These are phyloP conservation scores for Trametes versicolor DNA, from an alignment of 1,284 basidiomycete species.

Conservation along the genomic window DNA sequence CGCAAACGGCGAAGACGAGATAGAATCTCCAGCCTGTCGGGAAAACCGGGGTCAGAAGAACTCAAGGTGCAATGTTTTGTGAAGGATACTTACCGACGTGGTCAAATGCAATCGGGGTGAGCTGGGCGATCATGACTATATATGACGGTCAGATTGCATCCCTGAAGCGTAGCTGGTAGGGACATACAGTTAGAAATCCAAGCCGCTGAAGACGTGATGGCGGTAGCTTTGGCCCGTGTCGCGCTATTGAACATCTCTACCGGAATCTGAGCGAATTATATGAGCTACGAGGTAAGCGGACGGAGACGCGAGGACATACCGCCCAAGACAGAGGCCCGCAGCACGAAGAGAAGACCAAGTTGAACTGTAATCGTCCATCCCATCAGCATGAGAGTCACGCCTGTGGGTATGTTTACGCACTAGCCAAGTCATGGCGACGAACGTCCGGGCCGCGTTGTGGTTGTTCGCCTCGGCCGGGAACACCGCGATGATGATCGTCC, in stretches of 20 bases:
- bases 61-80: no score
- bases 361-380: constrained; percentile 54
- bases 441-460: constrained; percentile 39
- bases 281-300: not conserved
- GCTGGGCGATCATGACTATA: constrained; percentile 55
- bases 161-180: not conserved
- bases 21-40: constrained; percentile 53
- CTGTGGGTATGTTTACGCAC: constrained; percentile 36
- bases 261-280: constrained; percentile 41
- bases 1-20: constrained; percentile 69
- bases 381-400: constrained; percentile 29
- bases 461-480: constrained; percentile 59
- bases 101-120: constrained; percentile 59
- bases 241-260: constrained; percentile 63
- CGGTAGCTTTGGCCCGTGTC: constrained; percentile 69
- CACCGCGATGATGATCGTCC: constrained; percentile 60
- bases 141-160: constrained; percentile 29
- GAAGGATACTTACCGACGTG: constrained; percentile 47
- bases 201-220: constrained; percentile 61
- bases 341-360: constrained; percentile 63
- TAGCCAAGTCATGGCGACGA: constrained; percentile 42
- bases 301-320: constrained; percentile 19
- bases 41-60: not conserved
- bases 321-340: constrained; percentile 65
- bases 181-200: constrained; percentile 58